Base-by-base conservation (phyloP, 495 filamentous ascomycete genomes). In the Penicillium argentinense region DNA sequence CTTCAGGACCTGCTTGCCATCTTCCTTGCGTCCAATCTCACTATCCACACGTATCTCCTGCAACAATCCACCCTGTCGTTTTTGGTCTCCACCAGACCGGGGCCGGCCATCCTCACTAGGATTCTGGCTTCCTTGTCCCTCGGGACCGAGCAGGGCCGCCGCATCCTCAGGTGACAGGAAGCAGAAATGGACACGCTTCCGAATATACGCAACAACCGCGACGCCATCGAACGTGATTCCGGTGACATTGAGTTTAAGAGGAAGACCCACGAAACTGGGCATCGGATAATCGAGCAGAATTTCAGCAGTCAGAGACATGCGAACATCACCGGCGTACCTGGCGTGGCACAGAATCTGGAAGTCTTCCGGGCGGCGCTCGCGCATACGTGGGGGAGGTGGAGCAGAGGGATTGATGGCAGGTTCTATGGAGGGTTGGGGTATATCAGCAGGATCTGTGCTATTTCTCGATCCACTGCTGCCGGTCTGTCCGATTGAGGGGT, bases 251-350 rank as follows among this genome's bases (percentile, higher is more conserved):
- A 98, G 75, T 56, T 89, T 87, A 9, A 97, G 73, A 0, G 93
- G 93, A 13, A 98, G 87, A 1, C 89, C 88, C 8, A 95, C 93
- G 54, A 98, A 98, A 67, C 85, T 91, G 9, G 90, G 89, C 86
- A 97, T 96, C 1, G 93, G 93, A 62, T 97, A 98, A 69, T 98
- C 93, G 22, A 98, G 86, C 14, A 97, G 74, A 29, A 98, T 91
- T 60, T 96, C 90, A 1, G 93, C 89, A 11, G 93, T 97, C 14
- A 98, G 71, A 37, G 89, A 89, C 3, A 98, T 74, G 37, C 83
- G 82, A 19, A 98, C 75, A 49, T 95, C 84, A 1, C 93, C 93
- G 1, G 80, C 77, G 64, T 98, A 98, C 36, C 83, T 82, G 24
- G 91, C 91, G 54, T 89, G 90, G 49, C 91, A 88, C 0, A 96